Evolutionary conservation across 1,284 basidiomycete species (phyloP), one percentile per base, ranked within the genome.

Genomic region (Inonotus hispidus): DNA sequence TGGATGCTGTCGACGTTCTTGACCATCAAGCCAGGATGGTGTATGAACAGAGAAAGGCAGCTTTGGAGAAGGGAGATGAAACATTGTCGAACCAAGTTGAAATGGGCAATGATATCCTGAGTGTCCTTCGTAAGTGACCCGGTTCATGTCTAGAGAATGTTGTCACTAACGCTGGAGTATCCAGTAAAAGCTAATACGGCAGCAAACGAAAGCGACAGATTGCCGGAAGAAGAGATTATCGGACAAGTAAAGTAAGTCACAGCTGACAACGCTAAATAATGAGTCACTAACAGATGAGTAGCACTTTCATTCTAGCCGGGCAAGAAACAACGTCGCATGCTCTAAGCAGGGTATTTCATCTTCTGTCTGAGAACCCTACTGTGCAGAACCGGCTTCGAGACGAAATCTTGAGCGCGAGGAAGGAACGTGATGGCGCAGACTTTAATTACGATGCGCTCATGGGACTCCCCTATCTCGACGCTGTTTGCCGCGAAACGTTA

Each of bases 291-390:
- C 72, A 73, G 19, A 3, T 3, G 4, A 8, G 8, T 4, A 76
- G 74, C 37, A 72, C 71, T 8, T 64, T 79, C 1, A 70, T 75
- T 21, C 73, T 77, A 63, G 73, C 71, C 52, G 75, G 71, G 4
- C 70, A 69, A 58, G 77, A 75, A 60, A 78, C 76, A 3, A 73
- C 73, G 1, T 72, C 74, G 2, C 66, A 66, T 7, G 73, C 77
- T 3, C 61, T 78, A 14, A 65, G 71, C 46, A 74, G 74, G 19
- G 70, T 73, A 35, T 60, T 79, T 13, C 69, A 75, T 61, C 64
- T 74, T 54, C 66, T 79, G 16, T 65, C 72, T 0, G 58, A 65
- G 21, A 67, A 68, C 62, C 73, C 70, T 3, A 71, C 73, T 6
- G 70, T 69, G 19, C 76, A 77, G 64, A 67, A 67, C 25, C 70